Evolutionary conservation across 768 basidiomycete genomes (phyloP).

Genomic region (Suillus sp.): DNA sequence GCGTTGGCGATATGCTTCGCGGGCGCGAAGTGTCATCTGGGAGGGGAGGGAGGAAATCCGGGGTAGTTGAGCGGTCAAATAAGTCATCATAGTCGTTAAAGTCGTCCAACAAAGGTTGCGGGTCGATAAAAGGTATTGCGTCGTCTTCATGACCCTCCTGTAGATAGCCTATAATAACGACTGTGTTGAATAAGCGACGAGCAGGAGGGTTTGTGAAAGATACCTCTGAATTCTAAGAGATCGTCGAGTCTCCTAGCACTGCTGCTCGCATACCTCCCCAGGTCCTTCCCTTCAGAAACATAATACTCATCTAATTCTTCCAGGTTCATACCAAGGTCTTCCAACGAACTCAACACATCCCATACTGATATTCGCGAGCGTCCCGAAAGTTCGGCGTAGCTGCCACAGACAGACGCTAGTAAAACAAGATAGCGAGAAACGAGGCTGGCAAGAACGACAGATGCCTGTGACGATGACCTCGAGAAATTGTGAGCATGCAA

Average conservation of each 20-base stretch:
- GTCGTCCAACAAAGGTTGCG: conserved; percentile 17
- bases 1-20: conserved; percentile 40
- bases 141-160: conserved; percentile 59
- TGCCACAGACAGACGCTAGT: conserved; percentile 65
- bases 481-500: conserved; percentile 80
- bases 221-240: conserved; percentile 71
- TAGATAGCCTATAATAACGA: conserved; percentile 54
- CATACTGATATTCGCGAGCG: conserved; percentile 54
- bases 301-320: conserved; percentile 73
- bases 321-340: conserved; percentile 72
- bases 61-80: conserved; percentile 35
- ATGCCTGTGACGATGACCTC: conserved; percentile 72
- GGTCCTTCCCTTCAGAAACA: conserved; percentile 65
- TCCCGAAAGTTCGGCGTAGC: conserved; percentile 78
- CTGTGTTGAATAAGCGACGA: conserved; percentile 16
- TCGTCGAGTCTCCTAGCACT: conserved; percentile 70
- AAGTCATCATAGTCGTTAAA: conserved; percentile 10
- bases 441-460: conserved; percentile 70
- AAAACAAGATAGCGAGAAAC: conserved; percentile 73
- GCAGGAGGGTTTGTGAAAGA: conserved; percentile 31
- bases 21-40: conserved; percentile 30
- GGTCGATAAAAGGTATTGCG: conserved; percentile 54
- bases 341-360: conserved; percentile 67
- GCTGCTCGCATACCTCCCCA: conserved; percentile 66
- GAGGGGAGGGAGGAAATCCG: conserved; percentile 39